Percentiles rank a stretch among this genome's conserved stretches.
phyloP scores from a whole-genome alignment of 306 rosid species.

The Amphicarpaea edgeworthii region DNA sequence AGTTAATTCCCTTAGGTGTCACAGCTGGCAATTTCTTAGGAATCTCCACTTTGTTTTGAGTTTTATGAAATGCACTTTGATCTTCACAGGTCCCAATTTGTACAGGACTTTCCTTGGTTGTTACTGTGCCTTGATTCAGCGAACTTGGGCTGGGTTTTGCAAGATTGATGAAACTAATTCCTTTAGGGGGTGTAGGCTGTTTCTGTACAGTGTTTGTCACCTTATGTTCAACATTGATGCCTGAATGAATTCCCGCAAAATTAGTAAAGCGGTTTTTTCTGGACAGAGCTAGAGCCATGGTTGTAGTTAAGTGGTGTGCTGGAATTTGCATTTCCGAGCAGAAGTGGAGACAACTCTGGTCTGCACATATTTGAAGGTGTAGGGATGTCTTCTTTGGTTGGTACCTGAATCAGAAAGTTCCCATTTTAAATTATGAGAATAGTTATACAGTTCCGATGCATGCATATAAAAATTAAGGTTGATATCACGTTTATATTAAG shows the following conservation, averaged over 20 bases:
- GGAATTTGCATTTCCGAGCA: constrained; percentile 45
- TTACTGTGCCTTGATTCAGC: constrained; percentile 48
- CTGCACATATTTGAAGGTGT: constrained; percentile 48
- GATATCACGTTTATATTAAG: not conserved
- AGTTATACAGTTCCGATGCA: not conserved
- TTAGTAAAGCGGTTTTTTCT: constrained; percentile 44
- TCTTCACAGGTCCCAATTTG: constrained; percentile 39
- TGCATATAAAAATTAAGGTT: not conserved
- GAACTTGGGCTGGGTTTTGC: constrained; percentile 44
- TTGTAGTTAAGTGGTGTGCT: constrained; percentile 48
- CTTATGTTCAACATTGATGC: constrained; percentile 42
- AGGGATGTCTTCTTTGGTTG: constrained; percentile 54
- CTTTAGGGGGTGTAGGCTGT: constrained; percentile 57
- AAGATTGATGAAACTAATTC: constrained; percentile 63
- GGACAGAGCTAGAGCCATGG: constrained; percentile 39
- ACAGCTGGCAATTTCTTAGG: constrained; percentile 41
- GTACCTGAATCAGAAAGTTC: constrained; percentile 54
- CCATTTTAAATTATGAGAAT: constrained; percentile 33
- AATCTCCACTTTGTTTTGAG: constrained; percentile 45
- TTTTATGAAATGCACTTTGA: constrained; percentile 36
- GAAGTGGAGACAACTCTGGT: constrained; percentile 49
- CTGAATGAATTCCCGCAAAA: constrained; percentile 45
- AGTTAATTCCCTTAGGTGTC: constrained; percentile 72
- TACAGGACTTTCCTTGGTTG: constrained; percentile 46
- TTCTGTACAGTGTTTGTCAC: constrained; percentile 39